phyloP scores from a whole-genome alignment of 176 grass and related monocot species.

The Calamus simplicifolius region DNA sequence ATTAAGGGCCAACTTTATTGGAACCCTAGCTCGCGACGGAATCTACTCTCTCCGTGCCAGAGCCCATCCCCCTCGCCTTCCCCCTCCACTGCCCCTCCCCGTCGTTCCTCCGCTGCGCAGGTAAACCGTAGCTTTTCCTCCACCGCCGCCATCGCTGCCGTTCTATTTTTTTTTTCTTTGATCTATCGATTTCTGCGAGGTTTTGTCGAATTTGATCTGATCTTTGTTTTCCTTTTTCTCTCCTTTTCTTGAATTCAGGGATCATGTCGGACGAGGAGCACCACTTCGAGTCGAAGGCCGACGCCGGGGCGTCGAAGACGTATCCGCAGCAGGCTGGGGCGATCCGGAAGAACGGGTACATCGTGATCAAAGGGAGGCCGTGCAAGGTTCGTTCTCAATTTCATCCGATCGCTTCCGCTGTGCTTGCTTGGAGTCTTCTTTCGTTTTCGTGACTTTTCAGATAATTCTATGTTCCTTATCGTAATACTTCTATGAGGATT shows the following conservation, averaged over 20 bases:
- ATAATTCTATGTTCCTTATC: too few species aligned
- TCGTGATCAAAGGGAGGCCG: constrained; percentile 57
- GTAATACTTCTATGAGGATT: too few species aligned
- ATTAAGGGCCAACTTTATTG: neutral
- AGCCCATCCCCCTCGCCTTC: too few species aligned
- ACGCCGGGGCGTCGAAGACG: constrained; percentile 66
- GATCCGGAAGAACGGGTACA: constrained; percentile 52
- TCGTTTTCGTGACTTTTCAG: too few species aligned
- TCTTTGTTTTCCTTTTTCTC: neutral
- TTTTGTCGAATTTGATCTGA: neutral
- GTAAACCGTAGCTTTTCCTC: too few species aligned
- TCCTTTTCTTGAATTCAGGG: neutral
- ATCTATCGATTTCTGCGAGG: too few species aligned
- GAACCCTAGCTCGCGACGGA: neutral
- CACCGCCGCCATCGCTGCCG: too few species aligned
- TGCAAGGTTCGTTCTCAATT: constrained; percentile 40
- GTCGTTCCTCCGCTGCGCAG: too few species aligned
- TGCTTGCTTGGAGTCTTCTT: too few species aligned
- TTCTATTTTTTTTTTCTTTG: too few species aligned
- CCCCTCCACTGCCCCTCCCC: too few species aligned
- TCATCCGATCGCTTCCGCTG: neutral
- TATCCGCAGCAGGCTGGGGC: constrained; percentile 61
- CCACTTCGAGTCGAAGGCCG: constrained; percentile 68
- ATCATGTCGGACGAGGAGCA: constrained; percentile 71
- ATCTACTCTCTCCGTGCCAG: neutral